These are phyloP conservation scores for Irpex sp. DNA, from an alignment of 1,284 basidiomycete species.

Conservation along the genomic window DNA sequence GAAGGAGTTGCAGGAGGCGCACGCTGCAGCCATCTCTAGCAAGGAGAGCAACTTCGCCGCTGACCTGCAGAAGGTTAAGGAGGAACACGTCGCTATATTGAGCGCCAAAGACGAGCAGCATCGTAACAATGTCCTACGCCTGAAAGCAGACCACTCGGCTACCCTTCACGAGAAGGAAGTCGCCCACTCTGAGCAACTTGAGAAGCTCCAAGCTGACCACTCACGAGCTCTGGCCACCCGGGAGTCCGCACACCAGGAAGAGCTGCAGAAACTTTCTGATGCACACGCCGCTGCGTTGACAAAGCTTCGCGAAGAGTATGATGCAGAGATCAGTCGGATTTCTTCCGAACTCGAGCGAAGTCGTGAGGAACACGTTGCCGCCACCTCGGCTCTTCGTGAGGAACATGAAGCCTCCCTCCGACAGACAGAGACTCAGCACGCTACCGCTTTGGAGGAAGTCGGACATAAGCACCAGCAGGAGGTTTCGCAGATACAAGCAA, in stretches of 20 bases:
- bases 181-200: constrained; percentile 53
- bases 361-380: constrained; percentile 35
- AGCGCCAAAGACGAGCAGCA: constrained; percentile 60
- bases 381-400: constrained; percentile 33
- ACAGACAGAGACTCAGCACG: constrained; percentile 53
- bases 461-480: constrained; percentile 54
- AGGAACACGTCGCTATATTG: constrained; percentile 52
- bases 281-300: constrained; percentile 49
- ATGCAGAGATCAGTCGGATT: constrained; percentile 57
- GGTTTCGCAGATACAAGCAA: constrained; percentile 36
- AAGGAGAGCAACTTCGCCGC: constrained; percentile 63
- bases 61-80: constrained; percentile 58
- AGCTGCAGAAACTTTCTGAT: constrained; percentile 53
- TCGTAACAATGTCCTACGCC: constrained; percentile 35
- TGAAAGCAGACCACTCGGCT: constrained; percentile 38
- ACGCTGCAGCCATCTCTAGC: constrained; percentile 55
- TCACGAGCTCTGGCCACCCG: constrained; percentile 53
- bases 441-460: constrained; percentile 47
- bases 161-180: constrained; percentile 50
- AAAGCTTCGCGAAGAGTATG: constrained; percentile 48
- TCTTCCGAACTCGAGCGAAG: constrained; percentile 33
- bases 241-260: constrained; percentile 56
- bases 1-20: constrained; percentile 64
- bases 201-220: constrained; percentile 64
- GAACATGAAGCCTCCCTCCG: constrained; percentile 51